Percentiles rank a stretch among this genome's conserved stretches.
phyloP scores from a whole-genome alignment of 495 filamentous ascomycete species.

The Aspergillus avenaceus region DNA sequence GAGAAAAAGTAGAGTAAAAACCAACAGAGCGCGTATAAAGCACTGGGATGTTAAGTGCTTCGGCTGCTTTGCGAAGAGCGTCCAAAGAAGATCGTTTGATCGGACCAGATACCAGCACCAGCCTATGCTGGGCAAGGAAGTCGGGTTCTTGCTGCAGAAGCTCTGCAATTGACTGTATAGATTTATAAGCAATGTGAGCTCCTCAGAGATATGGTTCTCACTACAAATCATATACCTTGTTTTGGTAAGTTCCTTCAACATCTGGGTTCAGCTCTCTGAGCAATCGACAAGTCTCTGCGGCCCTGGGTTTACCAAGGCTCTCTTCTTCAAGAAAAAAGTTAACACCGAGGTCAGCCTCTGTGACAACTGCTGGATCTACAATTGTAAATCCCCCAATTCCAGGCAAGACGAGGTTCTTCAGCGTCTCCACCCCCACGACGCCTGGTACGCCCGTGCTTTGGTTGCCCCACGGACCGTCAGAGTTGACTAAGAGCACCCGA shows the following conservation, averaged over 20 bases:
- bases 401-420: conserved; percentile 95
- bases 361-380: conserved; percentile 72
- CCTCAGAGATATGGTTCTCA: not conserved
- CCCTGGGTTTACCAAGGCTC: conserved; percentile 73
- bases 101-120: conserved; percentile 73
- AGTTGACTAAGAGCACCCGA: conserved; percentile 83
- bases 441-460: conserved; percentile 55
- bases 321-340: conserved; percentile 92
- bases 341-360: conserved; percentile 80
- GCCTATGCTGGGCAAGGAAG: conserved; percentile 57
- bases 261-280: conserved; percentile 95
- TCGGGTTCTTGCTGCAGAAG: conserved; percentile 36
- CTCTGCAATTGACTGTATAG: conserved; percentile 31
- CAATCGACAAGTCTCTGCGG: conserved; percentile 69
- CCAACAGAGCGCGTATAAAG: conserved; percentile 83
- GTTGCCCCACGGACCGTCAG: conserved; percentile 41
- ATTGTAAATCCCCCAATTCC: conserved; percentile 95
- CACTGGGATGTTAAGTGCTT: conserved; percentile 62
- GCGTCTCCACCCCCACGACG: conserved; percentile 81
- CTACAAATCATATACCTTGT: conserved; percentile 31
- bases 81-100: conserved; percentile 55
- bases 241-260: conserved; percentile 62
- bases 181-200: conserved; percentile 7
- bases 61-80: conserved; percentile 53
- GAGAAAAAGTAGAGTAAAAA: conserved; percentile 80